Conservation (phyloP, 1,139 yeast genomes). For the Hansenula sp. region DNA sequence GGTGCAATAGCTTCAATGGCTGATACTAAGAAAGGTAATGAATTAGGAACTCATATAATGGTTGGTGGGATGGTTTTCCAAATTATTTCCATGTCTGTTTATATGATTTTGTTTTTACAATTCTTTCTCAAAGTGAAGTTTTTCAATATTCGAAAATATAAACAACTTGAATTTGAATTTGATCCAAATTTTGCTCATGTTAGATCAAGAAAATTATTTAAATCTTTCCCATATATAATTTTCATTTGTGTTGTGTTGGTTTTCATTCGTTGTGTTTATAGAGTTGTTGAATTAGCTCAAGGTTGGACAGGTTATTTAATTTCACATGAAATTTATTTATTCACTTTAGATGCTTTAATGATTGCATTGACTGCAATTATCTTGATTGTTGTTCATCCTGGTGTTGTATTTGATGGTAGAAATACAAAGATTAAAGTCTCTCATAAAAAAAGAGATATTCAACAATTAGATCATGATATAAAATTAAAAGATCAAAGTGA, state of each 20-base stretch:
- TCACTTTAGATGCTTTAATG: conserved; percentile 74
- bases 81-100: conserved; percentile 55
- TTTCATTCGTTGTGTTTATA: conserved; percentile 68
- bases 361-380: conserved; percentile 41
- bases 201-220: conserved; percentile 23
- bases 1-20: conserved; percentile 46
- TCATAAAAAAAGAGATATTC: background rate
- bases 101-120: conserved; percentile 44
- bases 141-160: background rate
- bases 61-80: conserved; percentile 68
- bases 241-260: conserved; percentile 51
- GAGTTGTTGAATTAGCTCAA: conserved; percentile 69
- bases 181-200: background rate
- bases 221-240: conserved; percentile 45
- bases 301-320: conserved; percentile 76
- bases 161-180: background rate
- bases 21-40: conserved; percentile 32
- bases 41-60: conserved; percentile 46
- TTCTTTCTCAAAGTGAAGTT: conserved; percentile 29
- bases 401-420: conserved; percentile 44
- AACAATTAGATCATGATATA: background rate
- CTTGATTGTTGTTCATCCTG: conserved; percentile 65
- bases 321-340: conserved; percentile 60
- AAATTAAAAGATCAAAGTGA: background rate
- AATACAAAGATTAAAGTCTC: background rate